phyloP scores from a whole-genome alignment of 2,329 filamentous ascomycete species.

The Cladosporium sp. region DNA sequence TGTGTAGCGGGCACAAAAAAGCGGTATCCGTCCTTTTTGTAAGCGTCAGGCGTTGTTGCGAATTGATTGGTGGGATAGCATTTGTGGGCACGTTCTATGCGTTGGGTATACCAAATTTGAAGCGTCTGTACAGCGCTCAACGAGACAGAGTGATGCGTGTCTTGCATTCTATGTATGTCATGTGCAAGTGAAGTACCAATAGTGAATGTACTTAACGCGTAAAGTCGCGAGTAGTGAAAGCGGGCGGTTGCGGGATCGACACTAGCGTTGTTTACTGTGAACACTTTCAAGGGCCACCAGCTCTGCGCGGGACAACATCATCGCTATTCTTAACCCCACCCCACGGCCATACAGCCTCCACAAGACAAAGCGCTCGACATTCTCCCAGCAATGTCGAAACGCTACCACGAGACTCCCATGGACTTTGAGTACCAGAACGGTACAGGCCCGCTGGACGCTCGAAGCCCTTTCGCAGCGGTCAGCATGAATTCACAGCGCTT shows the following conservation, averaged over 20 bases:
- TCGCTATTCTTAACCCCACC: background rate
- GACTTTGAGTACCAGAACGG: slow-evolving; percentile 51
- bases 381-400: slow-evolving; percentile 26
- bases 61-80: slow-evolving; percentile 1
- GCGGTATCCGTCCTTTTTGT: background rate
- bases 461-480: slow-evolving; percentile 44
- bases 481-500: slow-evolving; percentile 33
- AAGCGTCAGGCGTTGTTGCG: slow-evolving; percentile 10
- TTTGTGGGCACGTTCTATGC: background rate
- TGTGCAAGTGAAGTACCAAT: background rate
- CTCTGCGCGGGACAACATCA: background rate
- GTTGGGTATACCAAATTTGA: slow-evolving; percentile 4
- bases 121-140: background rate
- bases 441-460: slow-evolving; percentile 41
- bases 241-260: background rate
- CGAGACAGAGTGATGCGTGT: background rate
- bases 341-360: background rate
- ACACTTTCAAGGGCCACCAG: background rate
- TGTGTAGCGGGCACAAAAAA: background rate
- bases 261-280: background rate
- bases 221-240: background rate
- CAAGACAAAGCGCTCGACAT: background rate
- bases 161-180: background rate
- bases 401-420: slow-evolving; percentile 46
- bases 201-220: background rate